These are phyloP conservation scores for Coemansia sp. DNA, from an alignment of 192 early-diverging fungal genomes.

Conservation along the genomic window DNA sequence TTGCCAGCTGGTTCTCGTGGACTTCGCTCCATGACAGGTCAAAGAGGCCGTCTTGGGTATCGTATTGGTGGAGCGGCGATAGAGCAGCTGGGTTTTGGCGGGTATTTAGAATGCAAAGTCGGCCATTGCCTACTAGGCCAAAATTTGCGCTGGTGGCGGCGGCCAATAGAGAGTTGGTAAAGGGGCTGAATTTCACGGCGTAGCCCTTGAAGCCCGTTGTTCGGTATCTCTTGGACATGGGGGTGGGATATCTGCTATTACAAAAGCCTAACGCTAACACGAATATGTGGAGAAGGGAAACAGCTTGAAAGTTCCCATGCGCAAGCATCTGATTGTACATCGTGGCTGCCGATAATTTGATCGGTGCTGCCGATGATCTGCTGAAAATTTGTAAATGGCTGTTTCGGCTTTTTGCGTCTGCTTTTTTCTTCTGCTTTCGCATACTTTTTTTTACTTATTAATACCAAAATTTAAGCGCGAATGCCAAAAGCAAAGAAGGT, in stretches of 20 bases:
- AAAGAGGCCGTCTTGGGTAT: constrained; percentile 96
- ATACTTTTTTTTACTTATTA: neutral
- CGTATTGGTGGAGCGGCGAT: constrained; percentile 61
- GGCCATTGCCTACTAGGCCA: constrained; percentile 95
- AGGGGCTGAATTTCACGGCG: constrained; percentile 93
- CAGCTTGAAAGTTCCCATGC: neutral
- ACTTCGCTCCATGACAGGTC: constrained; percentile 94
- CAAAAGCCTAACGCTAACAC: neutral
- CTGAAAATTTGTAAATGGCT: neutral
- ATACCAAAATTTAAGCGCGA: neutral
- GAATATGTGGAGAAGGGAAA: neutral
- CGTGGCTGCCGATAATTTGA: neutral
- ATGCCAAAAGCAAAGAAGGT: constrained; percentile 24
- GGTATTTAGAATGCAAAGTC: constrained; percentile 71
- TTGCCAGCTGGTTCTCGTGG: constrained; percentile 92
- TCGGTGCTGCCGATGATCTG: neutral
- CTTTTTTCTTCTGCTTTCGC: constrained; percentile 3
- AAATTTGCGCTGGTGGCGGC: constrained; percentile 90
- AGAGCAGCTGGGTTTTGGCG: constrained; percentile 14
- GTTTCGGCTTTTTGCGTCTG: neutral
- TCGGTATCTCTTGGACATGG: constrained; percentile 51
- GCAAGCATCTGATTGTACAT: neutral
- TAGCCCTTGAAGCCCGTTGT: constrained; percentile 89
- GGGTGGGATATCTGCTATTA: neutral
- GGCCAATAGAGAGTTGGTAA: constrained; percentile 85